Evolutionary conservation across 2,329 filamentous ascomycete species (phyloP).

Genomic region (Cryoendolithus antarcticus): DNA sequence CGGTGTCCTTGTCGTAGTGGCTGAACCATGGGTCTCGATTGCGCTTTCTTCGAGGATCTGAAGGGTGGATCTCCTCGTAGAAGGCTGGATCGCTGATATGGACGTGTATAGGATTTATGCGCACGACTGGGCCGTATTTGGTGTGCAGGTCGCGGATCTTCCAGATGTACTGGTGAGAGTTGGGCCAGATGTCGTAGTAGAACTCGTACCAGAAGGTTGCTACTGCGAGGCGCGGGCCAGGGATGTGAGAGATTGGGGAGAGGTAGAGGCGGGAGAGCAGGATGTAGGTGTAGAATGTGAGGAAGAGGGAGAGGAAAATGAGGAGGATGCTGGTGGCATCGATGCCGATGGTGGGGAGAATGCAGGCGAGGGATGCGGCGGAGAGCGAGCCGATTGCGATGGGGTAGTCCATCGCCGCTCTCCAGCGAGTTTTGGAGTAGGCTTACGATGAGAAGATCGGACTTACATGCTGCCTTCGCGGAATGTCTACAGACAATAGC

Average conservation of each 20-base stretch:
- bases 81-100: slow-evolving; percentile 1
- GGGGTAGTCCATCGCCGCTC: too few relatives aligned
- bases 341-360: too few relatives aligned
- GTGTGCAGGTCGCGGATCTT: slow-evolving; percentile 23
- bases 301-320: too few relatives aligned
- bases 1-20: slow-evolving; percentile 1
- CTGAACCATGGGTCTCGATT: slow-evolving; percentile 2
- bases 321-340: too few relatives aligned
- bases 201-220: slow-evolving; percentile 18
- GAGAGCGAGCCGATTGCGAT: too few relatives aligned
- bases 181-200: slow-evolving; percentile 13
- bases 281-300: too few relatives aligned
- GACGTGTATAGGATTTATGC: slow-evolving; percentile 34
- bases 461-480: too few relatives aligned
- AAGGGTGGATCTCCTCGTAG: slow-evolving; percentile 2
- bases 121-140: slow-evolving; percentile 35
- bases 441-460: too few relatives aligned
- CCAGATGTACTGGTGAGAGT: slow-evolving; percentile 11
- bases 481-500: too few relatives aligned
- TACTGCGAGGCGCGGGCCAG: slow-evolving; percentile 19
- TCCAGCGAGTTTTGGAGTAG: too few relatives aligned
- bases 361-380: too few relatives aligned
- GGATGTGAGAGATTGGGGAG: slow-evolving; percentile 23
- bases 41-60: neutral
- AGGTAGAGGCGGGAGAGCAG: slow-evolving; percentile 22